Base-by-base conservation (phyloP, 2,329 filamentous ascomycete species). In the Paraconiothyrium brasiliense region DNA sequence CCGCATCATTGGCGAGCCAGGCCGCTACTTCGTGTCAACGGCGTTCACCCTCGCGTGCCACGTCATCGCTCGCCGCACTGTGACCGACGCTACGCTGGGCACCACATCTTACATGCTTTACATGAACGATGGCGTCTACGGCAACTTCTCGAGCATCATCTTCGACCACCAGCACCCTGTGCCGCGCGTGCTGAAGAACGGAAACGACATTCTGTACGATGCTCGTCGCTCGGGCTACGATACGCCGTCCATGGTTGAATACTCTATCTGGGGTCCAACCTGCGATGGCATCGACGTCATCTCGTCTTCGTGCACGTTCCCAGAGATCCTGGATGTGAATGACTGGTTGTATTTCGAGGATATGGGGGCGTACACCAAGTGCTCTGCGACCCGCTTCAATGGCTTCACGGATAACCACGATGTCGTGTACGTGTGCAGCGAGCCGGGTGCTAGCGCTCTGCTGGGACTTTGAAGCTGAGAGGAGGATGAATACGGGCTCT, bases 291-390 rank as follows among this genome's bases (percentile, higher is more conserved):
- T 99, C 73, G 95, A 99, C 81, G 92, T 93, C 78, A 97, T 99
- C 80, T 88, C 91, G 54, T 88, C 92, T 78, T 92, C 90, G 76
- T 92, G 92, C 78, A 87, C 85, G 64, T 92, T 97, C 73, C 83
- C 88, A 37, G 89, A 91, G 57, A 86, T 91, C 51, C 83, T 99
- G 47, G 90, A 97, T 75, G 92, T 97, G 8, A 95, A 95, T 56
- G 95, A 99, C 79, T 99, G 95, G 95, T 85, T 99, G 58, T 99
- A 97, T 83, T 99, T 99, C 80, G 93, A 97, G 82, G 89, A 97
- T 64, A 99, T 99, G 95, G 95, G 95, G 58, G 94, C 95, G 27
- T 99, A 99, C 81, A 98, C 95, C 71, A 97, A 94, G 85, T 98
- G 94, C 85, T 97, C 93, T 62, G 94, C 95, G 66, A 99, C 95